phyloP scores from a whole-genome alignment of 2,329 filamentous ascomycete species.

The Rutstroemia sp. region DNA sequence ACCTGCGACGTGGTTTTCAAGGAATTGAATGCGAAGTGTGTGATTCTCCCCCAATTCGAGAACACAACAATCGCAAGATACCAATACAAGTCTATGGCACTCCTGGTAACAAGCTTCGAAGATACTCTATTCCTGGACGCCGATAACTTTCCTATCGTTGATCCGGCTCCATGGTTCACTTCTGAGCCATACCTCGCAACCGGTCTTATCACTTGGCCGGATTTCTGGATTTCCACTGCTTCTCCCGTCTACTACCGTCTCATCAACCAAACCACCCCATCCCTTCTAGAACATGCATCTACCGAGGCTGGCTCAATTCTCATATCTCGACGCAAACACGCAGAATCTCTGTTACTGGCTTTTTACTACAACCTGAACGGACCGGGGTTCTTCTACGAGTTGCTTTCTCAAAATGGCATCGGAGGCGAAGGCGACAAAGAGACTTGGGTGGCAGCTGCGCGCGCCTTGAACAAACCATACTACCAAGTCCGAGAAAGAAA shows the following conservation, averaged over 20 bases:
- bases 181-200: conserved; percentile 34
- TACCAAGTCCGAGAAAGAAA: conserved; percentile 9
- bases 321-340: neutral
- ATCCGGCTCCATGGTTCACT: conserved; percentile 36
- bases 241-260: conserved; percentile 35
- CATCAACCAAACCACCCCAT: conserved; percentile 12
- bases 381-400: conserved; percentile 5
- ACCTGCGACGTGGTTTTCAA: conserved; percentile 33
- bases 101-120: conserved; percentile 43
- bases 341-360: conserved; percentile 1
- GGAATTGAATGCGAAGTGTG: conserved; percentile 33
- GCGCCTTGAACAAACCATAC: neutral
- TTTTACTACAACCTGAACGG: conserved; percentile 9
- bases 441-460: conserved; percentile 5
- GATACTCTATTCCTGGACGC: conserved; percentile 42
- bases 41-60: conserved; percentile 32
- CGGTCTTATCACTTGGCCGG: conserved; percentile 40
- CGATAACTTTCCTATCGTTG: conserved; percentile 37
- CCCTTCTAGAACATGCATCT: conserved; percentile 1
- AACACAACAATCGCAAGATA: conserved; percentile 33
- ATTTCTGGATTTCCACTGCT: conserved; percentile 37
- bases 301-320: conserved; percentile 8
- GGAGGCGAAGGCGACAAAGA: conserved; percentile 11
- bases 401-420: conserved; percentile 1
- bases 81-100: conserved; percentile 41